A percentile compares a stretch with the other conserved stretches of the same genome.
Evolutionary conservation across 345 rosid species (phyloP).

Genomic region (Eucalyptus marginata): DNA sequence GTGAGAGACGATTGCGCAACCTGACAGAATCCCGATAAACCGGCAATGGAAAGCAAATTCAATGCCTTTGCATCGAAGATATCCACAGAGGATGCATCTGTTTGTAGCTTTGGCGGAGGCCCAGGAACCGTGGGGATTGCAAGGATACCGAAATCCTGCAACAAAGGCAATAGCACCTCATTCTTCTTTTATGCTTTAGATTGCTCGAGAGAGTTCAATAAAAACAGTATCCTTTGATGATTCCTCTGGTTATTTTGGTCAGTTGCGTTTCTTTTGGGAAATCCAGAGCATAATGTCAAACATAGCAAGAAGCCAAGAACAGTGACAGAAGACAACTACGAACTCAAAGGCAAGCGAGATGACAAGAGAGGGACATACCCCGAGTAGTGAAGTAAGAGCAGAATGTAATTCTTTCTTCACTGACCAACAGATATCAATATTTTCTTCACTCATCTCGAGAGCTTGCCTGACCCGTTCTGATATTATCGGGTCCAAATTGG

Average conservation of each 20-base stretch:
- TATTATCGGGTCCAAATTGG: constrained; percentile 64
- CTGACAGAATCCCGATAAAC: constrained; percentile 91
- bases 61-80: constrained; percentile 43
- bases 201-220: neutral
- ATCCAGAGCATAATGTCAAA: neutral
- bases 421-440: constrained; percentile 23
- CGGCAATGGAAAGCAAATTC: constrained; percentile 64
- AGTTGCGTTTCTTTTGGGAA: neutral
- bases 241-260: neutral
- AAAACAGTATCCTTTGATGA: neutral
- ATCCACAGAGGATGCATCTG: constrained; percentile 41
- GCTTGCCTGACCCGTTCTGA: constrained; percentile 59
- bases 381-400: constrained; percentile 58
- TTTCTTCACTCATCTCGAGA: constrained; percentile 28
- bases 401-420: constrained; percentile 36
- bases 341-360: neutral
- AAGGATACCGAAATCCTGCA: constrained; percentile 54
- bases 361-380: constrained; percentile 20
- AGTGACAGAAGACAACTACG: neutral
- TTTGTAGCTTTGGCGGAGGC: constrained; percentile 65
- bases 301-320: neutral
- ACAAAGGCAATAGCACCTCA: neutral
- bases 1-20: constrained; percentile 4
- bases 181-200: neutral
- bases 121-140: constrained; percentile 80